Conservation (phyloP, 2,329 filamentous ascomycete species). For the Magnaporthales sp. region DNA sequence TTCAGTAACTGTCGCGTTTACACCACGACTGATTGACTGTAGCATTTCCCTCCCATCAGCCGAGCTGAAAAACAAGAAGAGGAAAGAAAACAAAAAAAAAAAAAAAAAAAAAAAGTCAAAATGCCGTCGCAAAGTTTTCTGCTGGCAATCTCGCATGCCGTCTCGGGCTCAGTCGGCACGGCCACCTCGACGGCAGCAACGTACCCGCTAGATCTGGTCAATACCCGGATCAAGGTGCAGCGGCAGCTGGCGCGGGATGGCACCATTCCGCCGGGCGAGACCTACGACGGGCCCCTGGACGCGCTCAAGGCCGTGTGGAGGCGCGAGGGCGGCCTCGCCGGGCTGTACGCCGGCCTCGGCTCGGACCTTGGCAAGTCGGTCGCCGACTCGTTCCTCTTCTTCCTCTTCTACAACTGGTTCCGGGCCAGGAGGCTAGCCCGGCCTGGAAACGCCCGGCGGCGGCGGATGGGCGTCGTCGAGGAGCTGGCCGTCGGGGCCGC, state of each 20-base stretch:
- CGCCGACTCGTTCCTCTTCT: slow-evolving; percentile 77
- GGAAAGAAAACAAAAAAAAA: too few relatives aligned
- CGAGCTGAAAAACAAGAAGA: too few relatives aligned
- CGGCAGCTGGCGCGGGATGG: slow-evolving; percentile 39
- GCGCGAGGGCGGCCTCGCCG: slow-evolving; percentile 58
- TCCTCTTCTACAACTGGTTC: slow-evolving; percentile 62
- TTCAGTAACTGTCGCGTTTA: too few relatives aligned
- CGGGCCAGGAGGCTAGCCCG: slow-evolving; percentile 21
- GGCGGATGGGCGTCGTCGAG: slow-evolving; percentile 51
- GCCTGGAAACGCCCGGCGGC: slow-evolving; percentile 20
- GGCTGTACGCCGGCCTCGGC: slow-evolving; percentile 60
- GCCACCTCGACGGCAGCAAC: slow-evolving; percentile 70
- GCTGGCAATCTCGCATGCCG: slow-evolving; percentile 71
- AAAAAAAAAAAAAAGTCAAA: too few relatives aligned
- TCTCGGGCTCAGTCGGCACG: slow-evolving; percentile 70
- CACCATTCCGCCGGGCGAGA: slow-evolving; percentile 14
- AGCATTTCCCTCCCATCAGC: too few relatives aligned
- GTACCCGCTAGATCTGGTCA: slow-evolving; percentile 75
- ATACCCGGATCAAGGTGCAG: slow-evolving; percentile 76
- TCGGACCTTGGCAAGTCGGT: slow-evolving; percentile 59
- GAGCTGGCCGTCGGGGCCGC: slow-evolving; percentile 67
- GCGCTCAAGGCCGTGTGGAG: slow-evolving; percentile 63
- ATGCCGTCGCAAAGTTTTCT: slow-evolving; percentile 29
- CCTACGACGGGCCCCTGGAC: slow-evolving; percentile 58
- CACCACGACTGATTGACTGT: too few relatives aligned